Evolutionary conservation across 805 yeast genomes (phyloP), one percentile per base, ranked within the genome.

Genomic region (Tetrapisispora nanseiensis): DNA sequence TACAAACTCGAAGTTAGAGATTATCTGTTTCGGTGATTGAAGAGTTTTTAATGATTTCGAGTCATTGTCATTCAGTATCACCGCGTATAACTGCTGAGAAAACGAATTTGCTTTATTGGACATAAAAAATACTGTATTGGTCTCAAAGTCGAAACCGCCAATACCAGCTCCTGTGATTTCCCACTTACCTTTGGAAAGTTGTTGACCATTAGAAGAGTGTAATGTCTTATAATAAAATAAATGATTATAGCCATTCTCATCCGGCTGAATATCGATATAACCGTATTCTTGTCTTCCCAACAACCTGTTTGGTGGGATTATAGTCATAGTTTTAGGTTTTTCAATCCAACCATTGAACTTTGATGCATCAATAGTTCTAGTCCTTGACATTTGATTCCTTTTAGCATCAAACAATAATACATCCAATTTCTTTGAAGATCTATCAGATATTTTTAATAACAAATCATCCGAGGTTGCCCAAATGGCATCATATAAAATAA

Each of bases 261-360:
- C 69, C 15, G 72, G 76, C 12, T 77, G 69, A 3, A 76, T 62
- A 55, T 83, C 92, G 39, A 83, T 67, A 52, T 78, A 84, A 0
- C 90, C 90, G 45, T 68, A 48, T 1, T 39, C 52, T 2, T 29
- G 28, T 28, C 69, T 55, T 1, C 58, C 65, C 6, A 41, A 41
- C 1, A 56, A 48, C 2, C 49, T 51, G 42, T 59, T 59, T 6
- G 57, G 61, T 6, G 76, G 74, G 3, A 74, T 55, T 1, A 63
- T 59, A 16, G 55, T 43, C 12, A 72, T 59, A 10, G 59, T 70
- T 36, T 68, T 62, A 19, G 61, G 49, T 61, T 71, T 80, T 68
- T 67, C 80, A 54, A 80, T 75, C 87, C 72, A 82, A 36, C 74
- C 86, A 44, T 54, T 64, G 49, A 65, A 79, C 2, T 59, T 66